Conservation (phyloP, 2,329 filamentous ascomycete species). For the Cladosporium sp. region DNA sequence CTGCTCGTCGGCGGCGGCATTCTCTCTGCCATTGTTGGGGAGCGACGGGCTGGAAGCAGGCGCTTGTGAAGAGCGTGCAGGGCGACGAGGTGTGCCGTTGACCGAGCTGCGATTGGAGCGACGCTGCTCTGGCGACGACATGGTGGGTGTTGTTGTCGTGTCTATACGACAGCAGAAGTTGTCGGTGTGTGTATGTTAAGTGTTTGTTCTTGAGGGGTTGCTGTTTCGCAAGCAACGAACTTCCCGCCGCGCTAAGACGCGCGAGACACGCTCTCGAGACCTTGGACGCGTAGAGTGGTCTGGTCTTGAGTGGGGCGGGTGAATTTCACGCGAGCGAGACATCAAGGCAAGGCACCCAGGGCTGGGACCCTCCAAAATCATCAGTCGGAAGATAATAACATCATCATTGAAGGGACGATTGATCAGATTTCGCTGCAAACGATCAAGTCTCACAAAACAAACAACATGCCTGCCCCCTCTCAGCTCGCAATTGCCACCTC, state of each 20-base stretch:
- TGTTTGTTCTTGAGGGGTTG: conserved; percentile 3
- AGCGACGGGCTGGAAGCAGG: conserved; percentile 36
- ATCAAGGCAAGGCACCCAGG: too few species aligned
- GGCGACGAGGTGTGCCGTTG: conserved; percentile 40
- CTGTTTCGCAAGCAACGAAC: neutral
- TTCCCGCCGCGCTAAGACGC: too few species aligned
- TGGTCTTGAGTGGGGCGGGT: too few species aligned
- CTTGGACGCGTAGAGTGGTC: too few species aligned
- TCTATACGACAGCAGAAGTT: too few species aligned
- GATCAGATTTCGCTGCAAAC: too few species aligned
- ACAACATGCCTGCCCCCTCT: conserved; percentile 68
- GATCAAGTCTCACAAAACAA: neutral
- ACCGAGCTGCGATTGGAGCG: conserved; percentile 52
- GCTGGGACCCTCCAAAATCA: too few species aligned
- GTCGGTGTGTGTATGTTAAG: conserved; percentile 12
- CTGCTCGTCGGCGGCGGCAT: conserved; percentile 32
- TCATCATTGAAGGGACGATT: too few species aligned
- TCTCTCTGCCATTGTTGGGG: conserved; percentile 21
- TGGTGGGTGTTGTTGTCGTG: conserved; percentile 29
- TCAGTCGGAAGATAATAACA: too few species aligned
- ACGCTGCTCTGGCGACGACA: conserved; percentile 59
- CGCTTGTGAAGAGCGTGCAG: conserved; percentile 52
- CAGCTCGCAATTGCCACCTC: conserved; percentile 74
- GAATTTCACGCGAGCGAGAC: too few species aligned
- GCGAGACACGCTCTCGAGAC: too few species aligned